Evolutionary conservation across 257 asterid genomes (phyloP).

Genomic region (Nicotiana otophora): DNA sequence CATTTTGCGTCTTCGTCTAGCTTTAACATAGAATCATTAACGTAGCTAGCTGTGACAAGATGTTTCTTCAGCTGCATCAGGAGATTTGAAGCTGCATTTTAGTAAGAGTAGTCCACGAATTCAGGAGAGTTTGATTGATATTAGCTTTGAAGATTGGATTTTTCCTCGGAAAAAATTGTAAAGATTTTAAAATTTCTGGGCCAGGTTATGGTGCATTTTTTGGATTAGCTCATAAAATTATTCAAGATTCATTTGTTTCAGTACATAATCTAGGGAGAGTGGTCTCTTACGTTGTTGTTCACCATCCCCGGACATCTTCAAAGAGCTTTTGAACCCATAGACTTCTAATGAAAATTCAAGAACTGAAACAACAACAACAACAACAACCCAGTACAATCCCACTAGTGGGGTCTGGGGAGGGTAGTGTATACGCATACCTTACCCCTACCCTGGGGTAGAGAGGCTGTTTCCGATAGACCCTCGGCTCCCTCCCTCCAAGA

Average conservation of each 20-base stretch:
- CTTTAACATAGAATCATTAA: slow-evolving; percentile 79
- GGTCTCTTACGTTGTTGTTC: not conserved
- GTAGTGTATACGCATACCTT: too few relatives aligned
- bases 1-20: slow-evolving; percentile 69
- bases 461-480: too few relatives aligned
- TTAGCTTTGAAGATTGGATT: not conserved
- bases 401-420: too few relatives aligned
- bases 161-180: not conserved
- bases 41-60: slow-evolving; percentile 94
- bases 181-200: not conserved
- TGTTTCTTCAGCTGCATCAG: slow-evolving; percentile 65
- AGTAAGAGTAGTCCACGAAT: not conserved
- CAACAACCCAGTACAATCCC: too few relatives aligned
- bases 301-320: not conserved
- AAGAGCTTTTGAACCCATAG: not conserved
- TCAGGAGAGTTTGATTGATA: not conserved
- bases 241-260: not conserved
- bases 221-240: not conserved
- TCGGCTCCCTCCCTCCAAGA: too few relatives aligned
- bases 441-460: too few relatives aligned
- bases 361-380: not conserved
- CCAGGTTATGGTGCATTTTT: not conserved
- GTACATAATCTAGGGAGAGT: not conserved
- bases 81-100: not conserved
- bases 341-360: not conserved